phyloP scores from a whole-genome alignment of 208 protist genomes.

The Leishmania tarentolae region DNA sequence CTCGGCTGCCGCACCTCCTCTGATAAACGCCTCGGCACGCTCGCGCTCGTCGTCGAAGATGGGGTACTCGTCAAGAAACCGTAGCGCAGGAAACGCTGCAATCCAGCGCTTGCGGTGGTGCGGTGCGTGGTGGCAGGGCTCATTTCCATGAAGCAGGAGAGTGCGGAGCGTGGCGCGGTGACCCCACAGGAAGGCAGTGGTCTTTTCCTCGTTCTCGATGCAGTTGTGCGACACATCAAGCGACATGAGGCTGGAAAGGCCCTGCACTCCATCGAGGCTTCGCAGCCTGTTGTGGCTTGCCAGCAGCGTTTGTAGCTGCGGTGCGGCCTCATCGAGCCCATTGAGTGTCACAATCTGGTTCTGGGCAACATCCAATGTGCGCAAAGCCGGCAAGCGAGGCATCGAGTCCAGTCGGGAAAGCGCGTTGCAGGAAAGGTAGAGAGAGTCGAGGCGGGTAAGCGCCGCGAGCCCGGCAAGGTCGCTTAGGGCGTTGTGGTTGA shows the following conservation, averaged over 20 bases:
- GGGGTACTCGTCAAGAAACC: slow-evolving; percentile 76
- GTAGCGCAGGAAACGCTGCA: slow-evolving; percentile 43
- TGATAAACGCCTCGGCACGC: slow-evolving; percentile 65
- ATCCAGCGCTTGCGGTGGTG: slow-evolving; percentile 90
- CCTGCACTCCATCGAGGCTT: slow-evolving; percentile 11
- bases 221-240: slow-evolving; percentile 82
- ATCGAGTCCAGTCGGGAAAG: slow-evolving; percentile 67
- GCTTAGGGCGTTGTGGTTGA: slow-evolving; percentile 90
- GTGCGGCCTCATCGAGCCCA: slow-evolving; percentile 40
- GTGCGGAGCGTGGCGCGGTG: slow-evolving; percentile 59
- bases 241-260: slow-evolving; percentile 20
- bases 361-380: slow-evolving; percentile 84
- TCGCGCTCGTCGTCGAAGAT: slow-evolving; percentile 70
- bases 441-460: slow-evolving; percentile 57
- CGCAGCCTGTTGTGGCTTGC: slow-evolving; percentile 55
- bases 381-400: slow-evolving; percentile 60
- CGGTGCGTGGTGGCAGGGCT: slow-evolving; percentile 37
- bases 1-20: slow-evolving; percentile 58
- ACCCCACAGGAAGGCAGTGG: slow-evolving; percentile 20
- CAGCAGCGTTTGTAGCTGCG: slow-evolving; percentile 60
- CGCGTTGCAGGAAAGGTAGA: slow-evolving; percentile 91
- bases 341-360: slow-evolving; percentile 65
- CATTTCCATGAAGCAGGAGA: slow-evolving; percentile 86
- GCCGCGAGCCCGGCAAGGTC: slow-evolving; percentile 74
- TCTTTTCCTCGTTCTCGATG: slow-evolving; percentile 33